Conservation (phyloP, 371 early-diverging fungal genomes). For the Basidiobolus meristosporus region DNA sequence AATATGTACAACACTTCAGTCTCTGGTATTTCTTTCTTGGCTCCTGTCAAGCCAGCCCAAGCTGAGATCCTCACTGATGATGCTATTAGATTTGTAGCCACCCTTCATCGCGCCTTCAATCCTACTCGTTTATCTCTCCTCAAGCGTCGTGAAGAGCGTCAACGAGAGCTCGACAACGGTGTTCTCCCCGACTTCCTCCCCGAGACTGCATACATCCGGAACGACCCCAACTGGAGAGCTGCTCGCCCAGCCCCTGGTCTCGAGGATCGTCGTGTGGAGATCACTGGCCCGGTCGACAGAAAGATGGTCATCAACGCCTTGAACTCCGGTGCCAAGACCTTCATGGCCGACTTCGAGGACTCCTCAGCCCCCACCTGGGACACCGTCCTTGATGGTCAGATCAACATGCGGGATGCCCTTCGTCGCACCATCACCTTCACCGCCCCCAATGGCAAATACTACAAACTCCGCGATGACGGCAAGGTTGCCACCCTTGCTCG, state of each 20-base stretch:
- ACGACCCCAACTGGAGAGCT: slow-evolving; percentile 72
- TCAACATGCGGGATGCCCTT: slow-evolving; percentile 85
- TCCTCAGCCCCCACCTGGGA: slow-evolving; percentile 90
- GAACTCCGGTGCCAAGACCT: slow-evolving; percentile 80
- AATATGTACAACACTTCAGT: slow-evolving; percentile 8
- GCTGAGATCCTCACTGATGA: slow-evolving; percentile 55
- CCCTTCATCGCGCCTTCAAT: slow-evolving; percentile 76
- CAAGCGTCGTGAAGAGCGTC: slow-evolving; percentile 46
- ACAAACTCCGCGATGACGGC: slow-evolving; percentile 65
- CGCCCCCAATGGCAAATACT: slow-evolving; percentile 78
- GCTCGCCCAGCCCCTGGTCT: slow-evolving; percentile 83
- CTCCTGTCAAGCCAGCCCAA: slow-evolving; percentile 26
- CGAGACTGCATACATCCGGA: slow-evolving; percentile 75
- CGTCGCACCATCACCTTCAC: slow-evolving; percentile 65
- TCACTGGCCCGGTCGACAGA: slow-evolving; percentile 93
- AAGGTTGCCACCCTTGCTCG: slow-evolving; percentile 70
- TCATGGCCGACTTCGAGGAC: slow-evolving; percentile 96
- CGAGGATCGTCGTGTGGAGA: slow-evolving; percentile 84
- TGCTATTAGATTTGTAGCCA: slow-evolving; percentile 65
- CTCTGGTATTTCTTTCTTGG: slow-evolving; percentile 39
- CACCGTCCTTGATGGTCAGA: slow-evolving; percentile 68
- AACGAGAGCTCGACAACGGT: slow-evolving; percentile 61
- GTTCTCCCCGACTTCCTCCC: slow-evolving; percentile 76
- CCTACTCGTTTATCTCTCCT: slow-evolving; percentile 61
- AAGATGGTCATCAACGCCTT: slow-evolving; percentile 97